Conservation (phyloP, 768 basidiomycete genomes). For the Termitomyces sp. region DNA sequence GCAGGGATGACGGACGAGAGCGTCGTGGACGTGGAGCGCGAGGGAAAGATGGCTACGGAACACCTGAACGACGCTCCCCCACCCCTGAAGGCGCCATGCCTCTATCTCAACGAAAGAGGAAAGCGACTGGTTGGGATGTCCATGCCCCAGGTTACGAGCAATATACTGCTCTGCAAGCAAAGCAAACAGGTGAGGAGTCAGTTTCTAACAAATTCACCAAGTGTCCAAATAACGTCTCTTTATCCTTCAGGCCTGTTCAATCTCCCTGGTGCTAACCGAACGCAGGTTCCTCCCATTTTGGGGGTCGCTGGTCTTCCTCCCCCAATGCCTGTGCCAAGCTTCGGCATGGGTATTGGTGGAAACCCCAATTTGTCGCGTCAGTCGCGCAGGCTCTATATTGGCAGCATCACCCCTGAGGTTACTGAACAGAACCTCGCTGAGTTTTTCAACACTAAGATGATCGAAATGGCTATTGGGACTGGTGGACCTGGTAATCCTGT, state of each 20-base stretch:
- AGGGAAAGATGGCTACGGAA: constrained; percentile 51
- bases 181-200: constrained; percentile 77
- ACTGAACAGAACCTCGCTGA: constrained; percentile 90
- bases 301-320: constrained; percentile 79
- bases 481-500: constrained; percentile 87
- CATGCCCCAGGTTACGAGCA: constrained; percentile 95
- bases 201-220: neutral
- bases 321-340: constrained; percentile 79
- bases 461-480: constrained; percentile 84
- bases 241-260: constrained; percentile 78
- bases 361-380: constrained; percentile 91
- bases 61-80: constrained; percentile 80
- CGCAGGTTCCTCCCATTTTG: constrained; percentile 79
- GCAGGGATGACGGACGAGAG: constrained; percentile 31
- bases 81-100: constrained; percentile 85
- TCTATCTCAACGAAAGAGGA: constrained; percentile 81
- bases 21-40: constrained; percentile 34
- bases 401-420: constrained; percentile 92
- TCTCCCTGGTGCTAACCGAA: constrained; percentile 91
- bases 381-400: constrained; percentile 93
- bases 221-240: neutral
- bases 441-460: constrained; percentile 97
- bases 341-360: constrained; percentile 82
- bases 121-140: constrained; percentile 95
- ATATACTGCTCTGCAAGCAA: constrained; percentile 95